Evolutionary conservation across 176 grass and related monocot species (phyloP).

Genomic region (Oryza glaberrima): DNA sequence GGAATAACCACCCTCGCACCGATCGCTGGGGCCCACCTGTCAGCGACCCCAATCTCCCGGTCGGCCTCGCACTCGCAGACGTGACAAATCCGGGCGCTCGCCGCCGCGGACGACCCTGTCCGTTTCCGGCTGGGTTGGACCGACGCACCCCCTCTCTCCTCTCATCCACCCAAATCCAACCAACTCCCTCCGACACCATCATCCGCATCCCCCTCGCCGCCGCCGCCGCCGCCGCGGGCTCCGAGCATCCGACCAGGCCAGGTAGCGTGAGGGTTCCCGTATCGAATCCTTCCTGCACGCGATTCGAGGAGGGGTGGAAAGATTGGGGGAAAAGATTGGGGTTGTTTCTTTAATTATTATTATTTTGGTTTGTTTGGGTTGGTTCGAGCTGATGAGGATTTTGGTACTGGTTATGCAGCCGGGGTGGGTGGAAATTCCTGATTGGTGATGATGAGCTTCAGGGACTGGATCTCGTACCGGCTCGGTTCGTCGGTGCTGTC

Average conservation of each 20-base stretch:
- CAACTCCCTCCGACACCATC: conserved; percentile 3
- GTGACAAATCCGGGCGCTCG: conserved; percentile 19
- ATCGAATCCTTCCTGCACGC: background rate
- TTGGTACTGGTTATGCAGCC: background rate
- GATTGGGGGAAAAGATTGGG: background rate
- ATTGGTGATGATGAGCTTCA: conserved; percentile 61
- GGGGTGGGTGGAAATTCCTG: background rate
- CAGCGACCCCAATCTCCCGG: background rate
- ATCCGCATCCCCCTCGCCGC: background rate
- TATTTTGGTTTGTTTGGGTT: background rate
- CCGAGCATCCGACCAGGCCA: background rate
- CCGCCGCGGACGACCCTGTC: background rate
- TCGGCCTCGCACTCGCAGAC: background rate
- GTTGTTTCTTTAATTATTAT: background rate
- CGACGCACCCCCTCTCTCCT: background rate
- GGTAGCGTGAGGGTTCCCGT: conserved; percentile 5
- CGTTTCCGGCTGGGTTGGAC: background rate
- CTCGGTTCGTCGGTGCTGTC: conserved; percentile 58
- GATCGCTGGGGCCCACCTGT: background rate
- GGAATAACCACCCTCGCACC: too few relatives aligned
- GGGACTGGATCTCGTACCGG: conserved; percentile 67
- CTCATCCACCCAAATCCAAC: background rate
- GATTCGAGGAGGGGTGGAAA: background rate
- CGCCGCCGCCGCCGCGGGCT: background rate
- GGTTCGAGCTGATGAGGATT: background rate